Evolutionary conservation across 202 grass and related monocot genomes (phyloP).

Genomic region (Zizania palustris): DNA sequence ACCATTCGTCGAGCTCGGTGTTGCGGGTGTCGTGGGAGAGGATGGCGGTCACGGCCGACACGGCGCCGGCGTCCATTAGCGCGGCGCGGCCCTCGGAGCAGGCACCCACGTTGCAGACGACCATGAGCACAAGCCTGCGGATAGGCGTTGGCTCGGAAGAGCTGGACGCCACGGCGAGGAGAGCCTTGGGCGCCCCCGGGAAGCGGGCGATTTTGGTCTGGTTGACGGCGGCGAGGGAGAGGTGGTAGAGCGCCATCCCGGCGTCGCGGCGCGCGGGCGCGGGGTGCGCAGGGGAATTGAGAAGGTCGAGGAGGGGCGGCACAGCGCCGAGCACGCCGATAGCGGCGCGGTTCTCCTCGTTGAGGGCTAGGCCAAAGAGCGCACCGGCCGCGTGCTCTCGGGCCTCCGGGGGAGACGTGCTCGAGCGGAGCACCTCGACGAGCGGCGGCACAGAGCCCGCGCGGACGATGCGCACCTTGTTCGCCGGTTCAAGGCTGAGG

Average conservation of each 20-base stretch:
- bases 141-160: constrained; percentile 40
- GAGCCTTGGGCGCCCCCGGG: constrained; percentile 49
- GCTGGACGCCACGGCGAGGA: constrained; percentile 53
- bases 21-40: constrained; percentile 28
- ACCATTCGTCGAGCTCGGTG: constrained; percentile 55
- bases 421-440: constrained; percentile 64
- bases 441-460: constrained; percentile 66
- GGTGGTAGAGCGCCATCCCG: constrained; percentile 84
- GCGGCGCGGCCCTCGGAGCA: constrained; percentile 62
- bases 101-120: constrained; percentile 63
- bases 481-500: constrained; percentile 68
- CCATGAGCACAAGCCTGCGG: constrained; percentile 72
- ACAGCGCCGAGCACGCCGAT: constrained; percentile 86
- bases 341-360: constrained; percentile 80
- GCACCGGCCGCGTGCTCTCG: constrained; percentile 73
- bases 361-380: constrained; percentile 68
- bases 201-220: constrained; percentile 64
- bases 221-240: constrained; percentile 67
- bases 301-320: constrained; percentile 63
- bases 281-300: constrained; percentile 30
- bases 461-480: constrained; percentile 80
- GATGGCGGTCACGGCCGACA: constrained; percentile 49
- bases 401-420: constrained; percentile 43
- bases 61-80: constrained; percentile 73
- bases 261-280: constrained; percentile 64